Evolutionary conservation across 2,329 filamentous ascomycete genomes (phyloP), one percentile per base, ranked within the genome.

Genomic region (Neopestalotiopsis clavispora): DNA sequence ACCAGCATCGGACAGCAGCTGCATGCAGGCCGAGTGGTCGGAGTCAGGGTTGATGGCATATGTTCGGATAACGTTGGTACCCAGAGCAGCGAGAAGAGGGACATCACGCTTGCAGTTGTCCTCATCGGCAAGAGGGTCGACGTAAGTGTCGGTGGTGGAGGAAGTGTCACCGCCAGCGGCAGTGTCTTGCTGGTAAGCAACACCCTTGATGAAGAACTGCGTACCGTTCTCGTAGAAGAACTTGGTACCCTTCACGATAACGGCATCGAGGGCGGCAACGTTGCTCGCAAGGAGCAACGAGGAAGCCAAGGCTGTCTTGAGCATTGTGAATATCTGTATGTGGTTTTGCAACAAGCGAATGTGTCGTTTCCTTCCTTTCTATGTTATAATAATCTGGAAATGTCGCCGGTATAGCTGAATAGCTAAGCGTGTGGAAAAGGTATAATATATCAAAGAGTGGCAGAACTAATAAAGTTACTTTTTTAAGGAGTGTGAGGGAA

Each of bases 41-140:
- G 85, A 78, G 38, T 84, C 85, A 6, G 92, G 90, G 81, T 94
- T 86, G 75, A 95, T 87, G 68, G 92, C 92, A 79, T 95, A 95
- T 63, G 92, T 91, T 81, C 92, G 92, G 78, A 95, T 91, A 69
- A 87, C 87, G 81, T 95, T 95, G 76, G 92, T 93, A 69, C 87
- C 84, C 67, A 94, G 83, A 79, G 91, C 82, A 76, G 85, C 78
- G 63, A 95, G 84, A 75, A 90, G 86, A 17, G 91, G 90, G 67
- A 95, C 86, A 78, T 95, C 92, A 75, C 92, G 90, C 78, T 86
- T 84, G 85, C 92, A 94, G 70, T 80, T 78, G 56, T 82, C 80
- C 66, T 82, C 78, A 76, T 93, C 87, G 69, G 91, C 86, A 57
- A 95, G 85, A 70, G 92, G 92, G 78, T 95, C 92, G 68, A 83